Percentiles rank a stretch among this genome's conserved stretches.
phyloP scores from a whole-genome alignment of 2,329 filamentous ascomycete species.

The Fusarium tuaranense region DNA sequence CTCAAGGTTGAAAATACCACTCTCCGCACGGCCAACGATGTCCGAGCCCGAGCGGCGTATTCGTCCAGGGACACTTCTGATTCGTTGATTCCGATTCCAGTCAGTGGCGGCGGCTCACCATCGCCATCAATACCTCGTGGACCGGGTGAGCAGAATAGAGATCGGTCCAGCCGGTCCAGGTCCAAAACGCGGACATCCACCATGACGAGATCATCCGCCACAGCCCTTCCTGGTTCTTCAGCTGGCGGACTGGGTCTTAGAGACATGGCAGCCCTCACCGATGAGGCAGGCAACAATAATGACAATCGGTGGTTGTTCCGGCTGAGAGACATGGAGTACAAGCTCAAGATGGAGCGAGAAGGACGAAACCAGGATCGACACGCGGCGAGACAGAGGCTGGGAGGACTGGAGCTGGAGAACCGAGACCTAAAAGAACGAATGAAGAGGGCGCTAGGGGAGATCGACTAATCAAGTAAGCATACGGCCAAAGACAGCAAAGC shows the following conservation, averaged over 20 bases:
- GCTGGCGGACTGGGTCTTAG: conserved; percentile 40
- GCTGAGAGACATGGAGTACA: conserved; percentile 86
- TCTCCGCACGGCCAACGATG: conserved; percentile 72
- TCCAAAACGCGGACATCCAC: conserved; percentile 48
- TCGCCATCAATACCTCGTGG: conserved; percentile 67
- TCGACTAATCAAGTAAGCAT: conserved; percentile 35
- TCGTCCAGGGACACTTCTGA: conserved; percentile 54
- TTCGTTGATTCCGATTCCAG: conserved; percentile 45
- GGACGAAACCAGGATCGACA: conserved; percentile 85
- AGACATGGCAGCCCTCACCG: conserved; percentile 45
- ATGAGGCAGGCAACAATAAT: conserved; percentile 45
- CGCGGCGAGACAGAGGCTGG: conserved; percentile 83
- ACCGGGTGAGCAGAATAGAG: conserved; percentile 59
- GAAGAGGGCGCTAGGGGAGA: conserved; percentile 51
- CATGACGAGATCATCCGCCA: conserved; percentile 47
- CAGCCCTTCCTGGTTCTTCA: conserved; percentile 42
- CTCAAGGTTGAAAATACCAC: conserved; percentile 77
- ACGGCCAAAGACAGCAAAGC: not conserved
- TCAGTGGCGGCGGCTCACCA: conserved; percentile 58
- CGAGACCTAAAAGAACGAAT: conserved; percentile 75
- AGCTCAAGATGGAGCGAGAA: conserved; percentile 91
- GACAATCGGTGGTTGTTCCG: conserved; percentile 88
- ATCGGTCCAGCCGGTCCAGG: conserved; percentile 49
- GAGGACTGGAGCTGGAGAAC: conserved; percentile 81
- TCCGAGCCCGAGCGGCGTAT: conserved; percentile 63